Evolutionary conservation across 495 filamentous ascomycete genomes (phyloP), one percentile per base, ranked within the genome.

Genomic region (Parathielavia hyrcaniae): DNA sequence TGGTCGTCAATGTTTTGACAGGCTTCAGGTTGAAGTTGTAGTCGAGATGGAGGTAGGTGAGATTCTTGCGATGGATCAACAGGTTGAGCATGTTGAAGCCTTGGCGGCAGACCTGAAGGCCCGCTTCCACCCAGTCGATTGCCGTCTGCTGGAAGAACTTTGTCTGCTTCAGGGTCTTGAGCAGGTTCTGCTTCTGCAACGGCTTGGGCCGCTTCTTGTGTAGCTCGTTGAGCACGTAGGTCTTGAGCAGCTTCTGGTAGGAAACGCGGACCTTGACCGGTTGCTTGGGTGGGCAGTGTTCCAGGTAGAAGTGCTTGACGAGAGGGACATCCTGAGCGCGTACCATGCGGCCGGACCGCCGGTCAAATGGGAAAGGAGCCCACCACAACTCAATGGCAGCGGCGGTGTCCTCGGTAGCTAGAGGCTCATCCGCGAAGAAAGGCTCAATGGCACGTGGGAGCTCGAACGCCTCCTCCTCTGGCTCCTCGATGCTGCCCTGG

Each of bases 1-100:
- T 99, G 19, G 93, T 99, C 0, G 95, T 99, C 69, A 99, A 69
- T 0, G 95, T 99, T 73, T 99, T 99, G 60, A 99, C 92, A 10
- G 95, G 95, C 76, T 99, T 99, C 68, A 99, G 69, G 75, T 99
- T 99, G 79, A 99, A 99, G 75, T 99, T 99, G 76, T 97, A 99
- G 65, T 99, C 95, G 26, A 99, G 80, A 79, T 99, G 95, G 41
- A 99, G 82, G 73, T 99, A 99, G 7, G 95, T 99, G 57, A 99
- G 76, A 69, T 97, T 97, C 82, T 99, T 99, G 58, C 95, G 83
- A 69, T 99, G 95, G 64, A 99, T 99, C 64, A 99, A 75, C 56
- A 99, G 76, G 69, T 97, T 99, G 60, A 99, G 79, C 95, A 99
- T 99, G 76, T 97, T 99, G 77, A 96, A 99, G 34, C 95, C 95